Evolutionary conservation across 495 filamentous ascomycete species (phyloP).

Genomic region (Amniculicola lignicola): DNA sequence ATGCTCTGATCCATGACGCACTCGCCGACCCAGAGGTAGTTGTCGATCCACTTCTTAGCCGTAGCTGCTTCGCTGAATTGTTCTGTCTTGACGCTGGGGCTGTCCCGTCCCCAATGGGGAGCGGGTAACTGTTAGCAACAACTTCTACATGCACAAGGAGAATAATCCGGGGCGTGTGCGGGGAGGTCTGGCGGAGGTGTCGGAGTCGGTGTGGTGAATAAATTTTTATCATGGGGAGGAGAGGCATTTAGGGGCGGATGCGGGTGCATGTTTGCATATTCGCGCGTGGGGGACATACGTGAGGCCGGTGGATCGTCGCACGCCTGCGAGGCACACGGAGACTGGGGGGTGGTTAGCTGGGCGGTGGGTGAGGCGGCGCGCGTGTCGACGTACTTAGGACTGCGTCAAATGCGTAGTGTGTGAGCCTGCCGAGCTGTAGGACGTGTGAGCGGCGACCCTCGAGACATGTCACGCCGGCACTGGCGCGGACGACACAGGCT

Average conservation of each 20-base stretch:
- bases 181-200: conserved; percentile 1
- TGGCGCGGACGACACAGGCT: conserved; percentile 15
- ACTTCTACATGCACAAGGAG: too few species aligned
- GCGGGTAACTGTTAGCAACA: conserved; percentile 43
- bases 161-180: background rate
- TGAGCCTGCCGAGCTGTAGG: conserved; percentile 79
- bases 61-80: conserved; percentile 81
- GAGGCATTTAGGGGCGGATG: conserved; percentile 13
- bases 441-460: conserved; percentile 21
- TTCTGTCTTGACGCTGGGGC: conserved; percentile 84
- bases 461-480: background rate
- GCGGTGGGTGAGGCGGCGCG: background rate
- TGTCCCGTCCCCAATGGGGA: conserved; percentile 46
- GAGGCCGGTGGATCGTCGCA: conserved; percentile 92
- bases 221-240: too few species aligned
- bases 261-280: conserved; percentile 1
- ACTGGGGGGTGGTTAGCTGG: conserved; percentile 50
- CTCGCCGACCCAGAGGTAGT: conserved; percentile 92
- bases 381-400: conserved; percentile 66
- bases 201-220: conserved; percentile 14
- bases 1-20: conserved; percentile 98
- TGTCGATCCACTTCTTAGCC: conserved; percentile 85
- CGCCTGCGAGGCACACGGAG: conserved; percentile 91
- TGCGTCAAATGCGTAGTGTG: conserved; percentile 95
- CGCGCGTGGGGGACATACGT: conserved; percentile 66